These are phyloP conservation scores for Gnomoniopsis sp. DNA, from an alignment of 2,329 filamentous ascomycete genomes.

Conservation along the genomic window DNA sequence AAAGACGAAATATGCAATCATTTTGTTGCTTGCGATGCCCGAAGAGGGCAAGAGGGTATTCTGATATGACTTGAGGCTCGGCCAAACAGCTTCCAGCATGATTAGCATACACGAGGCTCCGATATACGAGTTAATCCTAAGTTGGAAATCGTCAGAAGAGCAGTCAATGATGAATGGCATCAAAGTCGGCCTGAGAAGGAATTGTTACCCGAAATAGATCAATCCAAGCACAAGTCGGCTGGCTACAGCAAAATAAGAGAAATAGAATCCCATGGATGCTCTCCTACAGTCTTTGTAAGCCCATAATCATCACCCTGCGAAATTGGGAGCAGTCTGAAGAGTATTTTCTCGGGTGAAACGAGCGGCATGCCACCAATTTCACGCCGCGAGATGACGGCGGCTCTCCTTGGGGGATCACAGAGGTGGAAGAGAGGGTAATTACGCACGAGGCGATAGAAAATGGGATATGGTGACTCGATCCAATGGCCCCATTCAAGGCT, in stretches of 20 bases:
- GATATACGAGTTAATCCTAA: slow-evolving; percentile 24
- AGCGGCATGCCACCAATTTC: too few relatives aligned
- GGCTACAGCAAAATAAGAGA: slow-evolving; percentile 33
- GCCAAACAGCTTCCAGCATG: slow-evolving; percentile 36
- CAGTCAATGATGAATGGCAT: neutral
- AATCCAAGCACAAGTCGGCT: slow-evolving; percentile 40
- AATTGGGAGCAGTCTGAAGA: neutral
- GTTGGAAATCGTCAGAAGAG: neutral
- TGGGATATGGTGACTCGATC: slow-evolving; percentile 29
- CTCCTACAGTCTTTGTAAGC: slow-evolving; percentile 20
- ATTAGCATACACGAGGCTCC: slow-evolving; percentile 23
- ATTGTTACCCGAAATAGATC: slow-evolving; percentile 34
- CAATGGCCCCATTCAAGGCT: slow-evolving; percentile 37
- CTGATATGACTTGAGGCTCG: slow-evolving; percentile 33
- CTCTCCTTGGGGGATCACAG: neutral
- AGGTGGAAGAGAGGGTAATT: neutral
- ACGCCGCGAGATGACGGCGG: too few relatives aligned
- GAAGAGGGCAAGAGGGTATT: slow-evolving; percentile 35
- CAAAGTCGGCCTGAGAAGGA: neutral
- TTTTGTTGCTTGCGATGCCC: slow-evolving; percentile 31
- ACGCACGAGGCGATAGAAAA: slow-evolving; percentile 37
- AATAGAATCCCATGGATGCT: slow-evolving; percentile 37
- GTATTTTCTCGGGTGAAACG: neutral
- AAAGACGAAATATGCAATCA: slow-evolving; percentile 43
- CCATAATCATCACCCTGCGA: neutral